Evolutionary conservation across 2,329 filamentous ascomycete genomes (phyloP).

Genomic region (Aspergillus sclerotialis): DNA sequence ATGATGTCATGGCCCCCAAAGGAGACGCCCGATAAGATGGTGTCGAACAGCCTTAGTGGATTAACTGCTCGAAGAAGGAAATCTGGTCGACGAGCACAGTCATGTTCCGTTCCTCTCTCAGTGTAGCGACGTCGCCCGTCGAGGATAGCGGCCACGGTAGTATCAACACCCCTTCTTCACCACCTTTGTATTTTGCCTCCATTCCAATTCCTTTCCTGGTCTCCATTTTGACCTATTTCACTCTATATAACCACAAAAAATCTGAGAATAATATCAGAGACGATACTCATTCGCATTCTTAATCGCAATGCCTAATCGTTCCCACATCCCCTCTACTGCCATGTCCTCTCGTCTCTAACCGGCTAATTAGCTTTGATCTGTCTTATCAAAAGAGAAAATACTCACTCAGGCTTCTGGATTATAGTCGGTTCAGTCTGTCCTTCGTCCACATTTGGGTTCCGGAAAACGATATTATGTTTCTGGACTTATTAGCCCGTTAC

Average conservation of each 20-base stretch:
- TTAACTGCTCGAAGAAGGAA: no score
- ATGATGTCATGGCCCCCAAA: no score
- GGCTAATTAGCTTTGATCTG: constrained; percentile 7
- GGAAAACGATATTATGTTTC: constrained; percentile 32
- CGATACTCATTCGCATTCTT: constrained; percentile 26
- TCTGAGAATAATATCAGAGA: constrained; percentile 13
- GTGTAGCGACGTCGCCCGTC: no score
- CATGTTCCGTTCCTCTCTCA: no score
- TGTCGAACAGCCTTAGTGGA: no score
- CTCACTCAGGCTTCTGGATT: constrained; percentile 27
- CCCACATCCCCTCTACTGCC: constrained; percentile 31
- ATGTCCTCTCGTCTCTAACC: constrained; percentile 28
- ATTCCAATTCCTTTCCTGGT: no score
- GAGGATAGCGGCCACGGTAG: no score
- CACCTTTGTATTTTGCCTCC: no score
- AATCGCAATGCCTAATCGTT: constrained; percentile 22
- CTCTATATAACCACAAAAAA: neutral
- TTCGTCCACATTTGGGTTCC: constrained; percentile 27
- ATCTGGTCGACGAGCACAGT: no score
- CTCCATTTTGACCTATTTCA: no score
- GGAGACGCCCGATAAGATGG: no score
- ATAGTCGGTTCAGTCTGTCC: constrained; percentile 28
- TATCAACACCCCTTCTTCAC: no score
- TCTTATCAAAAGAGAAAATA: neutral
- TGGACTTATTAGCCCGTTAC: constrained; percentile 5